These are phyloP conservation scores for Tolypocladium cylindrosporum DNA, from an alignment of 2,329 filamentous ascomycete genomes.

Conservation along the genomic window DNA sequence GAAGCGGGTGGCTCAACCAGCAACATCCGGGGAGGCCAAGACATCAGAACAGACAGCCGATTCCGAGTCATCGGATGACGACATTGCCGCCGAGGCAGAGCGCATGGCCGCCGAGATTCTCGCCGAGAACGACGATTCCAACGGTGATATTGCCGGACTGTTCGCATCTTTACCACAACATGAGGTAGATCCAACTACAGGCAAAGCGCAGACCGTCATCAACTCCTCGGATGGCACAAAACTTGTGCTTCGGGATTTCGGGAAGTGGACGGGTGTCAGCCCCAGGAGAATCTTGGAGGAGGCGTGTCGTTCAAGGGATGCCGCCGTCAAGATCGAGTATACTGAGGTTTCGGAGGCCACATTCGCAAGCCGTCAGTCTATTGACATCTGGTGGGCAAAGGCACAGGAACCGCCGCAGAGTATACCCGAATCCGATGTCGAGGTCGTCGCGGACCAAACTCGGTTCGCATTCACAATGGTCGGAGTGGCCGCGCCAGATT, in stretches of 20 bases:
- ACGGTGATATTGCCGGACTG: conserved; percentile 39
- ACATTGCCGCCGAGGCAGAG: conserved; percentile 46
- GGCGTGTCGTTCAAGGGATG: conserved; percentile 73
- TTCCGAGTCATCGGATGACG: conserved; percentile 9
- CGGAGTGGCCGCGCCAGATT: conserved; percentile 61
- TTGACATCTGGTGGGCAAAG: conserved; percentile 73
- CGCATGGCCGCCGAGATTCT: conserved; percentile 49
- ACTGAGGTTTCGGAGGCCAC: conserved; percentile 60
- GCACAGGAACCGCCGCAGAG: conserved; percentile 42
- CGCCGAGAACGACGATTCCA: conserved; percentile 39
- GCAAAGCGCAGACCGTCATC: conserved; percentile 47
- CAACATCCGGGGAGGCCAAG: conserved; percentile 11
- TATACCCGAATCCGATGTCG: conserved; percentile 26
- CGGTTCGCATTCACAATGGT: conserved; percentile 64
- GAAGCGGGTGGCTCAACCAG: conserved; percentile 25
- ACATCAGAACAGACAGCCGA: conserved; percentile 23
- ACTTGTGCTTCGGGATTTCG: conserved; percentile 69
- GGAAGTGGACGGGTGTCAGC: conserved; percentile 66
- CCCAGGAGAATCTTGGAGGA: conserved; percentile 75
- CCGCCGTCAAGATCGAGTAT: conserved; percentile 56
- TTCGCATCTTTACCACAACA: conserved; percentile 52
- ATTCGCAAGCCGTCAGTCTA: conserved; percentile 65
- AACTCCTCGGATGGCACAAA: conserved; percentile 42
- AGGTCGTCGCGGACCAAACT: conserved; percentile 34
- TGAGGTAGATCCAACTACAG: conserved; percentile 47